These are phyloP conservation scores for Aspergillus pseudotamarii DNA, from an alignment of 2,329 filamentous ascomycete genomes.

Conservation along the genomic window DNA sequence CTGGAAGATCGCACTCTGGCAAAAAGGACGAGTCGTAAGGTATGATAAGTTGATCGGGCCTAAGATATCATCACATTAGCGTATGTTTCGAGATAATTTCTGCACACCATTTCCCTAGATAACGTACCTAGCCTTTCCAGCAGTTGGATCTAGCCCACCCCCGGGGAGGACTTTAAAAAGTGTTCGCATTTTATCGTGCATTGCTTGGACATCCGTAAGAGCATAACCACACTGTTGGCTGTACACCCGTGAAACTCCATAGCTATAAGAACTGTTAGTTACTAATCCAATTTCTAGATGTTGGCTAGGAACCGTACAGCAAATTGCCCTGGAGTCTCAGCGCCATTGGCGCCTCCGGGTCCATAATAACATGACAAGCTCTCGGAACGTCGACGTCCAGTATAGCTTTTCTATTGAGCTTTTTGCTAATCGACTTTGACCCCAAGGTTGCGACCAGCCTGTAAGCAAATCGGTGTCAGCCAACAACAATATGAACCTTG, in stretches of 20 bases:
- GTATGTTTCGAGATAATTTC: background rate
- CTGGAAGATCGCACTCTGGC: conserved; percentile 64
- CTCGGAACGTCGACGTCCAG: conserved; percentile 83
- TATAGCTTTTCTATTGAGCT: conserved; percentile 82
- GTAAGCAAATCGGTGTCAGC: background rate
- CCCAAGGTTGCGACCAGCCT: conserved; percentile 94
- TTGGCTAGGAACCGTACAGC: conserved; percentile 56
- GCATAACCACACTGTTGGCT: conserved; percentile 86
- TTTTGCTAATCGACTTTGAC: conserved; percentile 68
- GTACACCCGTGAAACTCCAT: conserved; percentile 83
- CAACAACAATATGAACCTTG: background rate
- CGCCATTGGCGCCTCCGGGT: conserved; percentile 84
- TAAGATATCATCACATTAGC: conserved; percentile 40
- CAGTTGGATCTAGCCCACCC: conserved; percentile 68
- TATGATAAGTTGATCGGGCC: conserved; percentile 74
- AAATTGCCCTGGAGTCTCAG: conserved; percentile 87
- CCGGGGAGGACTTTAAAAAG: conserved; percentile 63
- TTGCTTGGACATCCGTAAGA: conserved; percentile 75
- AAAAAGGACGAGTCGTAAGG: conserved; percentile 82
- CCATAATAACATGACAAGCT: conserved; percentile 85
- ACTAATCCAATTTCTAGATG: background rate
- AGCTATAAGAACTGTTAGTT: conserved; percentile 46
- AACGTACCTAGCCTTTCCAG: conserved; percentile 69
- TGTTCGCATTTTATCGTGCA: conserved; percentile 71
- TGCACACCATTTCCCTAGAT: background rate